Percentiles rank a stretch among this genome's conserved stretches.
Evolutionary conservation across 2,329 filamentous ascomycete species (phyloP).

Genomic region (Arthrobotrys musiformis): DNA sequence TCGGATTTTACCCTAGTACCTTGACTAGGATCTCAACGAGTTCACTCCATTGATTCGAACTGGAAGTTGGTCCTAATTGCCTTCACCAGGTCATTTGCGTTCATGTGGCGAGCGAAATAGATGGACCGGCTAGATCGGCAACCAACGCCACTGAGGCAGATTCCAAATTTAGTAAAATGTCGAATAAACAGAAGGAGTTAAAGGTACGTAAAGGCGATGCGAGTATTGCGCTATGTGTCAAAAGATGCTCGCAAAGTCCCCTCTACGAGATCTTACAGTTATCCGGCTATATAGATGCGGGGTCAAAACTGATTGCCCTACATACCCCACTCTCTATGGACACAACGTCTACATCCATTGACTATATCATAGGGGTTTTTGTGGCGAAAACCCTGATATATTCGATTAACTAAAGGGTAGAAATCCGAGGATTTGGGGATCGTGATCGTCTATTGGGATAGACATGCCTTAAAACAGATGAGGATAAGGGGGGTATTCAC

Average conservation of each 20-base stretch:
- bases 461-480: too few species aligned
- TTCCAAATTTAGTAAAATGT: background rate
- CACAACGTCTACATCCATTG: background rate
- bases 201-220: background rate
- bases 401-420: too few species aligned
- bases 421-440: too few species aligned
- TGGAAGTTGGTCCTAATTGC: background rate
- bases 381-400: too few species aligned
- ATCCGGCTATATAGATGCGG: background rate
- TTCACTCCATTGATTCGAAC: background rate
- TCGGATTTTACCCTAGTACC: conserved; percentile 16
- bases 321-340: background rate
- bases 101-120: too few species aligned
- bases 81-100: background rate
- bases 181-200: background rate
- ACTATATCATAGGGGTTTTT: background rate
- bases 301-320: background rate
- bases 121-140: background rate
- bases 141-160: background rate
- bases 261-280: background rate
- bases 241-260: too few species aligned
- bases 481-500: too few species aligned
- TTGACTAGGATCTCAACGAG: background rate
- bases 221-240: background rate
- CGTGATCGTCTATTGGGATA: too few species aligned